Base-by-base conservation (phyloP, 345 rosid species). In the Erucastrum elatum region DNA sequence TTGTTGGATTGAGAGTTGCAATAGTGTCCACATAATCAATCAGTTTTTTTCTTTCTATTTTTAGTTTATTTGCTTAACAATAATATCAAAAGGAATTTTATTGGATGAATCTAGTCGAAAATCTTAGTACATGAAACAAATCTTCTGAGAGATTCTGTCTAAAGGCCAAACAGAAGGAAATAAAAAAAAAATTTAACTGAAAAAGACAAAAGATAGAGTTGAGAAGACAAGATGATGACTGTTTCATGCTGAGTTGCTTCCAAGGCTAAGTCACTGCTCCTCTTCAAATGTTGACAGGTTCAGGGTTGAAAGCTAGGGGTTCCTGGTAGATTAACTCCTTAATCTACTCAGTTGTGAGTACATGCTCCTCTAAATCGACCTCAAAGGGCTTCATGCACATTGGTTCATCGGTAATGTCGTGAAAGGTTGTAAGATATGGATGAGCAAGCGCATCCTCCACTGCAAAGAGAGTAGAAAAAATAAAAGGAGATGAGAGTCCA, bases 381-480 rank as follows among this genome's bases (percentile, higher is more conserved):
- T 70, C 83, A 82, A 92, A 94, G 55, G 94, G 94, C 27, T 65
- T 87, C 83, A 53, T 65, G 88, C 97, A 92, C 39, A 84, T 84
- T 2, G 98, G 97, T 81, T 94, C 98, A 5, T 94, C 91, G 1
- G 84, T 88, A 41, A 76, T 85, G 80, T 91, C 96, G 1, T 86
- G 91, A 60, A 86, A 81, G 0, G 89, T 81, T 2, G 71, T 77
- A 46, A 94, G 83, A 85, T 93, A 94, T 6, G 97, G 97, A 83
- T 94, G 96, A 59, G 93, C 94, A 39, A 92, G 90, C 9, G 98
- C 97, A 17, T 79, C 91, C 78, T 91, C 90, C 66, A 89, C 98
- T 94, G 82, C 60, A 77, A 9, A 35, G 51, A 62, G 2, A 31
- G 46, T 10, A 15, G 21, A 35, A 8, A 34, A 55, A 11, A 2